Conservation (phyloP, 306 rosid genomes). For the Mimosa bimucronata region DNA sequence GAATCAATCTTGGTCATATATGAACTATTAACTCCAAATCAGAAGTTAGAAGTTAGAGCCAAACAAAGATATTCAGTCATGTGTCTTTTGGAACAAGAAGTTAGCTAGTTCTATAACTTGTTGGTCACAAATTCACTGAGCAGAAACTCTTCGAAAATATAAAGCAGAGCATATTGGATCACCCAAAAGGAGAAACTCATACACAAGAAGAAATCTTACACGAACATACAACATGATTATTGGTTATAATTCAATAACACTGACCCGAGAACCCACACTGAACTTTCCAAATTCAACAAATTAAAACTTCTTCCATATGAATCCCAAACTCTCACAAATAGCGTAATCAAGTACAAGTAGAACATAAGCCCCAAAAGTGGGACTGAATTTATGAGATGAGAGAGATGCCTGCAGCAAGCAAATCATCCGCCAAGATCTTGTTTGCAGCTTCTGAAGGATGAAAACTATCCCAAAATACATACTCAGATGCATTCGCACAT, state of each 20-base stretch:
- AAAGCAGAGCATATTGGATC: not conserved
- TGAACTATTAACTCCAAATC: not conserved
- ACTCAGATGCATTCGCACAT: constrained; percentile 73
- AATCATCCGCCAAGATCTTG: constrained; percentile 43
- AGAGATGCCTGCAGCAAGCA: constrained; percentile 52
- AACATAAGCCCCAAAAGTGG: not conserved
- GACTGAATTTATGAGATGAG: constrained; percentile 45
- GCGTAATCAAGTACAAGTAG: not conserved
- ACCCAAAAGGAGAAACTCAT: not conserved
- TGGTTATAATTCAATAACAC: constrained; percentile 12
- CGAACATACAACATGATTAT: not conserved
- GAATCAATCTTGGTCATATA: not conserved
- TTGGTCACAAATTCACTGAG: not conserved
- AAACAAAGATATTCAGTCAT: not conserved
- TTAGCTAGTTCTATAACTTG: not conserved
- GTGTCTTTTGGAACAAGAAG: not conserved
- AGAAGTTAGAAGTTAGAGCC: not conserved
- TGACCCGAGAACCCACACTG: not conserved
- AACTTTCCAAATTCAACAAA: constrained; percentile 3
- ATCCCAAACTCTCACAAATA: constrained; percentile 2
- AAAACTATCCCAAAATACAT: constrained; percentile 80
- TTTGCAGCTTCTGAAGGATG: constrained; percentile 77
- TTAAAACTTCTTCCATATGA: not conserved
- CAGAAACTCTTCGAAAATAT: not conserved
- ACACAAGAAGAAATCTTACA: not conserved